phyloP scores from a whole-genome alignment of 129 eudicot genomes.

The Flaveria ramosissima region DNA sequence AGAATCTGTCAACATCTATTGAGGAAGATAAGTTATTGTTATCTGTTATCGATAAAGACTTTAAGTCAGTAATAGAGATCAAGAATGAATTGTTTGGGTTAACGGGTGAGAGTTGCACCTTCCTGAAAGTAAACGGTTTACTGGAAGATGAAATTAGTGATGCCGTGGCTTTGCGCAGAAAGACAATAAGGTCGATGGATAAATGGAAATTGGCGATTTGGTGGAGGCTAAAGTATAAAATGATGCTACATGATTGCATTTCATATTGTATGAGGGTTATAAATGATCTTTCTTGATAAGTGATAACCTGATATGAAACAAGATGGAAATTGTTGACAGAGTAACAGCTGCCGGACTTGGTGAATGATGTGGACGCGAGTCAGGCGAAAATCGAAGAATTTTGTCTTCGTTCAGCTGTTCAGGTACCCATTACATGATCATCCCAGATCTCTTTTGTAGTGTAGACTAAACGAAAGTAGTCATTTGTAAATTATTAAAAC shows the following conservation, averaged over 20 bases:
- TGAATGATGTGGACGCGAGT: conserved; percentile 9
- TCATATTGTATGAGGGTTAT: conserved; percentile 49
- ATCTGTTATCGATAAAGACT: conserved; percentile 36
- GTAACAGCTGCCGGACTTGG: background rate
- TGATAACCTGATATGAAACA: background rate
- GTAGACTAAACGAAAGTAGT: background rate
- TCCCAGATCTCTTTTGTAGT: background rate
- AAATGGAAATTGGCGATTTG: conserved; percentile 79
- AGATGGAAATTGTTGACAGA: background rate
- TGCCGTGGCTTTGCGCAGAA: conserved; percentile 18
- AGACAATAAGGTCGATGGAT: conserved; percentile 43
- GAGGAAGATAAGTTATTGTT: conserved; percentile 62
- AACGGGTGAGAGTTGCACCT: conserved; percentile 44
- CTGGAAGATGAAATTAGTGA: conserved; percentile 19
- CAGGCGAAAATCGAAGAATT: background rate
- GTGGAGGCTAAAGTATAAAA: conserved; percentile 80
- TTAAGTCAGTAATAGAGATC: conserved; percentile 33
- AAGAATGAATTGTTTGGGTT: conserved; percentile 33
- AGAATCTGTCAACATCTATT: conserved; percentile 46
- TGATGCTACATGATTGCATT: conserved; percentile 51
- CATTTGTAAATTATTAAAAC: background rate
- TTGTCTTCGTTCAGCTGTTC: background rate
- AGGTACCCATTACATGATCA: conserved; percentile 16
- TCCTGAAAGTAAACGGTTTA: conserved; percentile 39
- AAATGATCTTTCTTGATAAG: conserved; percentile 19